Evolutionary conservation across 768 basidiomycete species (phyloP).

Genomic region (Amanita pseudoporphyria): DNA sequence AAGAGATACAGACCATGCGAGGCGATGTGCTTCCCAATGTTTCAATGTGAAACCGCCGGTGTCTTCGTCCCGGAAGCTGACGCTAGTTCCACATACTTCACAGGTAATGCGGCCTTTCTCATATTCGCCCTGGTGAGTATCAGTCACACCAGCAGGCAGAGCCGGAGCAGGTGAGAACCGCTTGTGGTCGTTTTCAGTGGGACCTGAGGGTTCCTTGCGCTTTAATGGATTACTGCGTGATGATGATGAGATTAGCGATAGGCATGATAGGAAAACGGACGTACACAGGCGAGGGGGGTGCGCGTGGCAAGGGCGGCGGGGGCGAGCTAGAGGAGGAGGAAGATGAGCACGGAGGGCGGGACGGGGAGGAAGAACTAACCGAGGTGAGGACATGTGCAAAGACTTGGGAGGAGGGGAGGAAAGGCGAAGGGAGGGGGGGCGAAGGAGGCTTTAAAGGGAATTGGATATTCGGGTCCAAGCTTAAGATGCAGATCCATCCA

Average conservation of each 20-base stretch:
- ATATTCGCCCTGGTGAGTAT: conserved; percentile 6
- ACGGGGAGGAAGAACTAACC: background rate
- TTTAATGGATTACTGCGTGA: conserved; percentile 2
- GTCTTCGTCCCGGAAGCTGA: conserved; percentile 59
- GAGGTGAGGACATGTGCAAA: no score
- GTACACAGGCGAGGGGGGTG: background rate
- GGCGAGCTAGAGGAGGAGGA: background rate
- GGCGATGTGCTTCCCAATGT: conserved; percentile 62
- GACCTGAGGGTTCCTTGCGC: conserved; percentile 1
- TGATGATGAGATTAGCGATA: background rate
- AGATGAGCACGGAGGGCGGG: background rate
- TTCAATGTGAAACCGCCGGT: conserved; percentile 56
- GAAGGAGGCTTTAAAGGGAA: background rate
- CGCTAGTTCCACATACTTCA: conserved; percentile 47
- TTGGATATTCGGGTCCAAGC: conserved; percentile 5
- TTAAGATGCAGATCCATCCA: conserved; percentile 2
- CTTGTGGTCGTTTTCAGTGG: conserved; percentile 1
- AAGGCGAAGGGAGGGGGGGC: background rate
- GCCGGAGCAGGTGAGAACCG: conserved; percentile 1
- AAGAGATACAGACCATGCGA: conserved; percentile 38
- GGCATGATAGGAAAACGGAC: background rate
- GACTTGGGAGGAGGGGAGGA: background rate
- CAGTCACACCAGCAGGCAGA: conserved; percentile 4
- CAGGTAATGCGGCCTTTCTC: conserved; percentile 36
- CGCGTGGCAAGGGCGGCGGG: background rate